Evolutionary conservation across 345 rosid genomes (phyloP).

Genomic region (Sonneratia caseolaris): DNA sequence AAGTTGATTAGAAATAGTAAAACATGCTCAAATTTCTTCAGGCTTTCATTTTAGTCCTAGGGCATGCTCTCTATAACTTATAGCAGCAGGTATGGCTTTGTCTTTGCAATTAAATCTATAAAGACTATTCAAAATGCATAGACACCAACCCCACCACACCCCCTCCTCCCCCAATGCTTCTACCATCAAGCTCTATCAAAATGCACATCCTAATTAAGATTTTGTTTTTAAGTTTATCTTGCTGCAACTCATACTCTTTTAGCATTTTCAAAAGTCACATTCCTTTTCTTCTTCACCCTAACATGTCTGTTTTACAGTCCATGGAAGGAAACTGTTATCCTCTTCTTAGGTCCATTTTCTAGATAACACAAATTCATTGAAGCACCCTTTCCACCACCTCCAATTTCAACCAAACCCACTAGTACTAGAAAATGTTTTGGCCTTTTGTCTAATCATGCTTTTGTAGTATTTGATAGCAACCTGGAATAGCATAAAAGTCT

Average conservation of each 20-base stretch:
- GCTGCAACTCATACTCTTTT: too few relatives aligned
- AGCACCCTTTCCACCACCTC: neutral
- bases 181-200: too few relatives aligned
- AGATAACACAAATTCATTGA: neutral
- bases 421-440: neutral
- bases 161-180: too few relatives aligned
- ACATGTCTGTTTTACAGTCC: neutral
- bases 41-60: neutral
- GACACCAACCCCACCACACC: too few relatives aligned
- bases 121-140: too few relatives aligned
- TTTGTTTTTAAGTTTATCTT: too few relatives aligned
- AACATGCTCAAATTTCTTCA: neutral
- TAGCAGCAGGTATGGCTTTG: too few relatives aligned
- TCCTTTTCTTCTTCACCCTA: neutral
- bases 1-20: neutral
- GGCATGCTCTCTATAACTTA: neutral
- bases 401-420: too few relatives aligned
- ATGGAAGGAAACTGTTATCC: neutral
- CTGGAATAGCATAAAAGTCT: neutral
- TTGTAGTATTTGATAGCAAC: neutral
- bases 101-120: too few relatives aligned
- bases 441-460: neutral
- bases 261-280: neutral
- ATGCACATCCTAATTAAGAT: too few relatives aligned
- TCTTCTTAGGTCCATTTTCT: neutral